phyloP scores from a whole-genome alignment of 1,139 yeast genomes.

The Blastobotrys malaysiensis region DNA sequence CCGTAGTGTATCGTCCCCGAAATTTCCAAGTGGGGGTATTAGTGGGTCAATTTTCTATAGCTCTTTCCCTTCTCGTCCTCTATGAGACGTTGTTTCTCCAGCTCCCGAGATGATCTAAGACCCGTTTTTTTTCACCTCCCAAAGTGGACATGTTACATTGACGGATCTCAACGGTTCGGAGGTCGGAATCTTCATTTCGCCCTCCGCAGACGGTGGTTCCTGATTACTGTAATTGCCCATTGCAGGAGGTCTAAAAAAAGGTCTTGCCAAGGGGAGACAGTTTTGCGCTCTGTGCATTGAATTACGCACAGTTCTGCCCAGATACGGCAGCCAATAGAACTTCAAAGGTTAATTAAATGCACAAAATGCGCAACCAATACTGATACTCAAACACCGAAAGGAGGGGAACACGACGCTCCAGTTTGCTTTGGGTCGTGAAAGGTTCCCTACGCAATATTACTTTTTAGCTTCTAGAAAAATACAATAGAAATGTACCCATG shows the following conservation, averaged over 20 bases:
- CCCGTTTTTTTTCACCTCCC: background rate
- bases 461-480: no score
- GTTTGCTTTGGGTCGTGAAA: no score
- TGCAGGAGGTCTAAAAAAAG: background rate
- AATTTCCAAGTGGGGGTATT: background rate
- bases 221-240: background rate
- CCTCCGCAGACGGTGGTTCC: background rate
- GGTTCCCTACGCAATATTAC: no score
- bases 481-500: no score
- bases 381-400: background rate
- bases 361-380: background rate
- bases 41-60: background rate
- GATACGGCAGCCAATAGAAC: background rate
- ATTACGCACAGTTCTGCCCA: background rate
- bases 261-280: background rate
- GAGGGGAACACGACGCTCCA: background rate
- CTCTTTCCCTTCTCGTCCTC: no score
- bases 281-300: background rate
- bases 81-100: background rate
- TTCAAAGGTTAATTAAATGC: background rate
- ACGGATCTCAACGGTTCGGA: background rate
- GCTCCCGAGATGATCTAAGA: background rate
- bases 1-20: background rate
- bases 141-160: background rate
- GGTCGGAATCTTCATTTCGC: background rate